Evolutionary conservation across 2,329 filamentous ascomycete species (phyloP).

Genomic region (Dactylellina parvicollis): DNA sequence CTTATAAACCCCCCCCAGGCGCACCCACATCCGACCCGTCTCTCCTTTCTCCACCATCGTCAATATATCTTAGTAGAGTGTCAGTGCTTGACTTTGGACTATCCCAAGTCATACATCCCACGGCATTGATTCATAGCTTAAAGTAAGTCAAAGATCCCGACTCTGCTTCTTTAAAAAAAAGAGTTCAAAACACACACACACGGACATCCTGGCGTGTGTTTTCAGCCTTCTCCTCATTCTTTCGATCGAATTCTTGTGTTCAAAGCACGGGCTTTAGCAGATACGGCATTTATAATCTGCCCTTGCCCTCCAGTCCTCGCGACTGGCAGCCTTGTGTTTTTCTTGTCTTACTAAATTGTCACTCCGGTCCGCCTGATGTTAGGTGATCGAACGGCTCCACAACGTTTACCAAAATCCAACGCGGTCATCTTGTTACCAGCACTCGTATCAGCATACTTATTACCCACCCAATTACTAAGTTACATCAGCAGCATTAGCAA

Average conservation of each 20-base stretch:
- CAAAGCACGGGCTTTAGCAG: conserved; percentile 18
- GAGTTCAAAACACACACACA: conserved; percentile 44
- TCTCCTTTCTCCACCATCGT: conserved; percentile 29
- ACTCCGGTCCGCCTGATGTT: conserved; percentile 15
- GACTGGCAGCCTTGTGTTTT: neutral
- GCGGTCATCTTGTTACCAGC: conserved; percentile 24
- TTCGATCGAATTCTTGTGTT: neutral
- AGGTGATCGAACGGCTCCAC: conserved; percentile 22
- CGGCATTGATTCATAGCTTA: conserved; percentile 50
- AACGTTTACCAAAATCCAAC: conserved; percentile 37
- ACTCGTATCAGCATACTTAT: conserved; percentile 19
- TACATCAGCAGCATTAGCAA: conserved; percentile 1
- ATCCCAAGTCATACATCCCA: conserved; percentile 39
- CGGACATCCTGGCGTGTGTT: neutral
- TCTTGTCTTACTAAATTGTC: conserved; percentile 44
- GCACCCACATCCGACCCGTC: conserved; percentile 26
- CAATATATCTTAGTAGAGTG: conserved; percentile 9
- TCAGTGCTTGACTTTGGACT: conserved; percentile 43
- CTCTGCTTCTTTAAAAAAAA: conserved; percentile 4
- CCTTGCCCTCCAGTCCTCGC: neutral
- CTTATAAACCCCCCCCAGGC: conserved; percentile 52
- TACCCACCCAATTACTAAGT: conserved; percentile 25
- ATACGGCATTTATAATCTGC: conserved; percentile 27
- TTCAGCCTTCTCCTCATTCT: neutral
- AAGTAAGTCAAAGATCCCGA: conserved; percentile 47